Base-by-base conservation (phyloP, 495 filamentous ascomycete species). In the Penicillium paradoxum region DNA sequence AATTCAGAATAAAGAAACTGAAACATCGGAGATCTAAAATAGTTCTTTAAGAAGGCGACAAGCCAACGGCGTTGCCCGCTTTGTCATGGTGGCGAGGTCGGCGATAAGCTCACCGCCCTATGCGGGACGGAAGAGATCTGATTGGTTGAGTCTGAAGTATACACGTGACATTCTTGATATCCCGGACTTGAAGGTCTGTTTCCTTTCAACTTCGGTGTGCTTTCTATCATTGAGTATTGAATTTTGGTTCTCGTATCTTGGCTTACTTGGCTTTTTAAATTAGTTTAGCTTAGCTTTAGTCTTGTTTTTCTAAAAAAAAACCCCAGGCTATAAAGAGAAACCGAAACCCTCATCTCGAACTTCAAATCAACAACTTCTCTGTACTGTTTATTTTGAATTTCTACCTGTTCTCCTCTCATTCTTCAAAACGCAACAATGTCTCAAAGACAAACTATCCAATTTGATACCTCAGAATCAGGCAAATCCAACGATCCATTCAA, bases 51-150 rank as follows among this genome's bases (percentile, higher is more conserved):
- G n/a, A 30, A n/a, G 15, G 36, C 43, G 39, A 41, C 53, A 51
- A 25, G 45, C 59, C 53, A 63, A 59, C 48, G 51, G 36, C 57
- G 38, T 52, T 18, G 50, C 38, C 51, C 41, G 68, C 58, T 73
- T 73, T 72, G 68, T 72, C 63, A 72, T 68, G 33, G 68, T 71
- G 70, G 70, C 70, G 64, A 69, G 52, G 65, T 65, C 67, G 67
- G 64, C 51, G 70, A 71, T 71, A 71, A 70, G 62, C 58, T 60
- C 56, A 71, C 68, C 68, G 68, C 66, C 60, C 51, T 25, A 10
- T 45, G 51, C 18, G 45, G 29, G 19, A 14, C 8, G n/a, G 15
- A 21, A 22, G 18, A 8, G 18, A 15, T 30, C 3, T 59, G 40
- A 59, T 62, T 59, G 56, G 59, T 33, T 32, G 18, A 22, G 29